These are phyloP conservation scores for Mycosphaerella sp. DNA, from an alignment of 2,329 filamentous ascomycete genomes.

Conservation along the genomic window DNA sequence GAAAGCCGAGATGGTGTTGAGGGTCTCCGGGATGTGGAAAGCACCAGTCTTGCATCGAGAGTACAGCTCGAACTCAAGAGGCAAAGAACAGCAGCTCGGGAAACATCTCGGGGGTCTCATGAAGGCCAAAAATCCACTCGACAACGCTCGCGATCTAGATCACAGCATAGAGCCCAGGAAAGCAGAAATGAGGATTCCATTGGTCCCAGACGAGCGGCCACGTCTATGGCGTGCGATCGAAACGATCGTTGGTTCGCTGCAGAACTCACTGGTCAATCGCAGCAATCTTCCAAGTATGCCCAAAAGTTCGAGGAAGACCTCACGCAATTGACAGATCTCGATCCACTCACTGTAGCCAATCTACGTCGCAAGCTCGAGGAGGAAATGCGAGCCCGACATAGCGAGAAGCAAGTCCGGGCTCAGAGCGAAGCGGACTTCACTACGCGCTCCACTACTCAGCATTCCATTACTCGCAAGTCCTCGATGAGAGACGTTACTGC, in stretches of 20 bases:
- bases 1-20: neutral
- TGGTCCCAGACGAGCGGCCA: neutral
- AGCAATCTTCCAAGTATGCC: conserved; percentile 6
- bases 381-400: conserved; percentile 32
- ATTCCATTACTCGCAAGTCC: conserved; percentile 46
- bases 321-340: conserved; percentile 51
- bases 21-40: neutral
- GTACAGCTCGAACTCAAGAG: conserved; percentile 30
- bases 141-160: conserved; percentile 20
- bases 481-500: conserved; percentile 48
- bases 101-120: neutral
- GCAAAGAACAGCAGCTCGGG: conserved; percentile 9
- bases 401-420: conserved; percentile 1
- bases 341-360: conserved; percentile 47
- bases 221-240: neutral
- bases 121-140: neutral
- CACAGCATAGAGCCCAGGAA: conserved; percentile 11
- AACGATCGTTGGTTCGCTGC: neutral
- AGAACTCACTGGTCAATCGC: conserved; percentile 17
- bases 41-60: conserved; percentile 18
- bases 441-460: conserved; percentile 34
- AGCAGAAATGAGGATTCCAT: neutral
- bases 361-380: conserved; percentile 52
- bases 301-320: conserved; percentile 33
- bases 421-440: conserved; percentile 35